phyloP scores from a whole-genome alignment of 2,329 filamentous ascomycete species.

The Pseudogymnoascus sp. region DNA sequence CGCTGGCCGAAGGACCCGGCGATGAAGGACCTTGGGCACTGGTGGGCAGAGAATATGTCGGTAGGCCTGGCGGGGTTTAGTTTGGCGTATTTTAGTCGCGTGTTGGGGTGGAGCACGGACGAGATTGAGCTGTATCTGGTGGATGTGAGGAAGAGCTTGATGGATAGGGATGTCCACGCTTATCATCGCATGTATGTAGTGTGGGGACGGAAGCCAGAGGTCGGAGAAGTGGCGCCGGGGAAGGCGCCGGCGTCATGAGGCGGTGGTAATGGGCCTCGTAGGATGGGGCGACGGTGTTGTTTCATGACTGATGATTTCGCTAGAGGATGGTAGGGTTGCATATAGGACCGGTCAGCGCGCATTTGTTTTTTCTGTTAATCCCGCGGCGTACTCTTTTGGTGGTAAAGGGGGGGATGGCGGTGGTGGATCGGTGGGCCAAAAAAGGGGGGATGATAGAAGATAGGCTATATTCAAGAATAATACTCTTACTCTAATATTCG shows the following conservation, averaged over 20 bases:
- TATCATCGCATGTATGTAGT: slow-evolving; percentile 25
- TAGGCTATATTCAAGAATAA: background rate
- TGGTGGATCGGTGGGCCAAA: background rate
- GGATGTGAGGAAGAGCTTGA: slow-evolving; percentile 17
- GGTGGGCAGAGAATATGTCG: slow-evolving; percentile 23
- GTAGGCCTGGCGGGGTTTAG: slow-evolving; percentile 20
- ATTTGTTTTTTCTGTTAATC: background rate
- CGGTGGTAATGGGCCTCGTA: background rate
- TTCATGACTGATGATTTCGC: slow-evolving; percentile 1
- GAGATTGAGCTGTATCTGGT: slow-evolving; percentile 24
- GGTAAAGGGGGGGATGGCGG: background rate
- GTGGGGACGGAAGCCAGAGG: slow-evolving; percentile 20
- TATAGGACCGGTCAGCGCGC: slow-evolving; percentile 4
- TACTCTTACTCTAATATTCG: background rate
- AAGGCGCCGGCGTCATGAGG: background rate
- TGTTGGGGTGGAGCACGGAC: slow-evolving; percentile 23
- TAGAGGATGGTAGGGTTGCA: slow-evolving; percentile 4
- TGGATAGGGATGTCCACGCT: slow-evolving; percentile 21
- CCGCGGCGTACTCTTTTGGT: background rate
- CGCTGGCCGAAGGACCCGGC: slow-evolving; percentile 38
- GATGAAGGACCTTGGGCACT: slow-evolving; percentile 14
- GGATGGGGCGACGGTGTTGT: background rate
- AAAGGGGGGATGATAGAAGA: background rate
- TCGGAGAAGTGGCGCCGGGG: background rate
- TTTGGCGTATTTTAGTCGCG: slow-evolving; percentile 21